Percentiles rank a stretch among this genome's conserved stretches.
Conservation (phyloP, 495 filamentous ascomycete genomes). For the Clohesyomyces aquaticus region DNA sequence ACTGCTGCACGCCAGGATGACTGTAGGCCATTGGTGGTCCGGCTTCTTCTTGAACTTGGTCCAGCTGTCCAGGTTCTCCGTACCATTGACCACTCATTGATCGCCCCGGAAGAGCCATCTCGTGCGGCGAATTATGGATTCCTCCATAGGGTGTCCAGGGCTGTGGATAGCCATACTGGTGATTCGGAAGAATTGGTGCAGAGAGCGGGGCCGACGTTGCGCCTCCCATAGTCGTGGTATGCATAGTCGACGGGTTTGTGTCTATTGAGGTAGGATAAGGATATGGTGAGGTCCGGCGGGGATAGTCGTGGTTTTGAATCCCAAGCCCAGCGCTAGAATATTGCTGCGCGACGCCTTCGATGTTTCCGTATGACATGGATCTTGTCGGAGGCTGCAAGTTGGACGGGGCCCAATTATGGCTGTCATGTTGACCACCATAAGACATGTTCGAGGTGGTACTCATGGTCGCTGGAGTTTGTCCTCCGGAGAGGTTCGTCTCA, state of each 20-base stretch:
- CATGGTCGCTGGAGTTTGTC: constrained; percentile 35
- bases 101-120: constrained; percentile 19
- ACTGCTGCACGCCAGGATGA: constrained; percentile 24
- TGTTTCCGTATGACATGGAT: constrained; percentile 46
- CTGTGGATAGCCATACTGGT: constrained; percentile 27
- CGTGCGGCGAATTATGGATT: constrained; percentile 7
- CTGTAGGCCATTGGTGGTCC: constrained; percentile 17
- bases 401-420: constrained; percentile 26
- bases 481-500: constrained; percentile 37
- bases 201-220: constrained; percentile 21
- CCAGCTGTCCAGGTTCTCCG: constrained; percentile 22
- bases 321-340: constrained; percentile 22
- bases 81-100: constrained; percentile 36
- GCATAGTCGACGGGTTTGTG: constrained; percentile 24
- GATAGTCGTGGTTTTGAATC: constrained; percentile 32
- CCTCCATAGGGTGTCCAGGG: constrained; percentile 26
- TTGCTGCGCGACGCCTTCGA: constrained; percentile 39
- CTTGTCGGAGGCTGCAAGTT: constrained; percentile 29
- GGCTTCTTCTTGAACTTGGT: constrained; percentile 34
- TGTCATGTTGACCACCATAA: constrained; percentile 30
- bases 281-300: constrained; percentile 32
- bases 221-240: constrained; percentile 15
- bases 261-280: constrained; percentile 33
- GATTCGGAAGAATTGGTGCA: constrained; percentile 29
- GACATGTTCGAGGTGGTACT: constrained; percentile 32